Percentiles rank a stretch among this genome's conserved stretches.
Conservation (phyloP, 495 filamentous ascomycete species). For the Articulospora tetracladia region DNA sequence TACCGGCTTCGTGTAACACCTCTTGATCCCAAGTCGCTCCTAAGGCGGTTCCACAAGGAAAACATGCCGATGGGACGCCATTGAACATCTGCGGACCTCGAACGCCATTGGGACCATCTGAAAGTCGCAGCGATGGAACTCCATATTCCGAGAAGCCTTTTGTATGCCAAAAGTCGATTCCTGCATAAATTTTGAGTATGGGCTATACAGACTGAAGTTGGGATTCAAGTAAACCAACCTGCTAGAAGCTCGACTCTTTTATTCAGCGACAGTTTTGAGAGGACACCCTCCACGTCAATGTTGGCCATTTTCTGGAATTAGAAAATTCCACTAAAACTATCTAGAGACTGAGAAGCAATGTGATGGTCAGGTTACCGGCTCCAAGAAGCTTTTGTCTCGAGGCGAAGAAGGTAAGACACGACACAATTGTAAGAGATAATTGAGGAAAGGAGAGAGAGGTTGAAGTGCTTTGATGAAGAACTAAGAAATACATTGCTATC, state of each 20-base stretch:
- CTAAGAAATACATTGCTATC: no score
- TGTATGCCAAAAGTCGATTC: constrained; percentile 66
- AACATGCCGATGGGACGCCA: constrained; percentile 43
- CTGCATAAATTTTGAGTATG: constrained; percentile 18
- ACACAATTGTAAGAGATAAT: no score
- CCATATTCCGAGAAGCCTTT: constrained; percentile 49
- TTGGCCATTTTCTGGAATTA: no score
- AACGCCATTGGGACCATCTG: constrained; percentile 30
- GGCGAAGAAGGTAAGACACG: no score
- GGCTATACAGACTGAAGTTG: no score
- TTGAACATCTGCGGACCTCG: constrained; percentile 54
- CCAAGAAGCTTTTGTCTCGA: no score
- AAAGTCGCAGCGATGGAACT: constrained; percentile 59
- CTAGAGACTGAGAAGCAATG: no score
- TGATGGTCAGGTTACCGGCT: no score
- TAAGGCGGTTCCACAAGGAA: constrained; percentile 52
- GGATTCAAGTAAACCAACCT: no score
- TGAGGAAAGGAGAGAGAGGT: no score
- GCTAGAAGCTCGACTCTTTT: constrained; percentile 60
- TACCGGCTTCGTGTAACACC: constrained; percentile 56
- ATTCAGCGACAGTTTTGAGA: constrained; percentile 53
- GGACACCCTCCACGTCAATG: constrained; percentile 56
- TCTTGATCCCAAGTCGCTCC: constrained; percentile 68
- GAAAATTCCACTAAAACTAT: no score
- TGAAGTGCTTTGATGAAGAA: no score